These are phyloP conservation scores for Ganoderma multipileum DNA, from an alignment of 1,284 basidiomycete genomes.

Conservation along the genomic window DNA sequence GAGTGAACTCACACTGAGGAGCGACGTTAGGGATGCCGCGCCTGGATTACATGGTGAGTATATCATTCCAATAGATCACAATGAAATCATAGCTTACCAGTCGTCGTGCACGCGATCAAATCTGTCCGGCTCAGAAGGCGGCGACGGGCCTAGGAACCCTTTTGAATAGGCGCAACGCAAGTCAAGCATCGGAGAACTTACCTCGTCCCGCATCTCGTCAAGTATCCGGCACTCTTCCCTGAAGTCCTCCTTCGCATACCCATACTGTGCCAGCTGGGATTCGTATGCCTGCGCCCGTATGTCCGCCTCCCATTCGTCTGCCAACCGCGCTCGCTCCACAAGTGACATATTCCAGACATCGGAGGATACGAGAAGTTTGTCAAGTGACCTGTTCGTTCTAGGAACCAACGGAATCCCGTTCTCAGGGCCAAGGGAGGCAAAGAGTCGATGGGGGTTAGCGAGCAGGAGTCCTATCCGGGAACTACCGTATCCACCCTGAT, in stretches of 20 bases:
- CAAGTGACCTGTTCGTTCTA: conserved; percentile 19
- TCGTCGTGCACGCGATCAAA: conserved; percentile 77
- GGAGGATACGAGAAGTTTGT: conserved; percentile 18
- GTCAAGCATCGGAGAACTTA: conserved; percentile 15
- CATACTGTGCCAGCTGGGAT: conserved; percentile 46
- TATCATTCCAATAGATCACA: too few species aligned
- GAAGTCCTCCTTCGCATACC: conserved; percentile 42
- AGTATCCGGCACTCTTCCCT: conserved; percentile 39
- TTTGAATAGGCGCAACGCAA: not conserved
- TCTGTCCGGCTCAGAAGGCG: conserved; percentile 54
- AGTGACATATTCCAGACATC: conserved; percentile 40
- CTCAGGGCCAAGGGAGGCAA: conserved; percentile 12
- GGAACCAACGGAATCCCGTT: conserved; percentile 14
- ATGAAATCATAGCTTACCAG: conserved; percentile 44
- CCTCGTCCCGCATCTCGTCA: conserved; percentile 47
- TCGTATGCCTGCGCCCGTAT: conserved; percentile 39
- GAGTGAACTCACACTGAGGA: conserved; percentile 54
- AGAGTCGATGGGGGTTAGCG: conserved; percentile 32
- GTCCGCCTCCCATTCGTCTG: conserved; percentile 34
- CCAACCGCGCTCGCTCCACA: conserved; percentile 34
- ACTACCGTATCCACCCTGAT: not conserved
- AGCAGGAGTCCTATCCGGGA: not conserved
- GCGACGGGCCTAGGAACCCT: conserved; percentile 20
- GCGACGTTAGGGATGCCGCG: conserved; percentile 65
- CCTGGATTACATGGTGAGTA: conserved; percentile 43